These are phyloP conservation scores for Cyberlindnera meyerae DNA, from an alignment of 805 yeast genomes.

Conservation along the genomic window DNA sequence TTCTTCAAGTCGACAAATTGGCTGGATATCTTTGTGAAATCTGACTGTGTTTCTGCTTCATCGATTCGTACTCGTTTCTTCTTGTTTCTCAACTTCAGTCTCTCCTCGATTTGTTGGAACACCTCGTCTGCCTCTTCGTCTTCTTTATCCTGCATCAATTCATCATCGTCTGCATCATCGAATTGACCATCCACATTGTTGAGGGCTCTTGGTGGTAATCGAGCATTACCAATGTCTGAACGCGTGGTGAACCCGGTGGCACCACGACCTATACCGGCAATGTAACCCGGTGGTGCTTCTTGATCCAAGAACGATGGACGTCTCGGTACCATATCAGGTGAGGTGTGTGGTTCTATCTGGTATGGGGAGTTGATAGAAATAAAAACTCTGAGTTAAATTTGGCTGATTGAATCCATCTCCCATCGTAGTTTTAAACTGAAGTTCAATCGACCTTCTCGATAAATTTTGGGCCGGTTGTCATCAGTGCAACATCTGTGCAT, in stretches of 20 bases:
- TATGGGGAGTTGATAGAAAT: too few relatives aligned
- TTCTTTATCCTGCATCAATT: constrained; percentile 40
- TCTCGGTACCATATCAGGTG: constrained; percentile 4
- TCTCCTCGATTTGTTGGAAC: constrained; percentile 62
- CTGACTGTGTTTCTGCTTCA: constrained; percentile 29
- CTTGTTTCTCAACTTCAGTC: constrained; percentile 32
- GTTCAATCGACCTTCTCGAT: too few relatives aligned
- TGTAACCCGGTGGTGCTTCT: constrained; percentile 84
- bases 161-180: constrained; percentile 26
- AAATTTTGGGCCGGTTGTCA: too few relatives aligned
- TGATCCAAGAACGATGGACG: constrained; percentile 58
- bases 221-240: constrained; percentile 60
- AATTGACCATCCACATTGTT: constrained; percentile 17
- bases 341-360: too few relatives aligned
- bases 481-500: too few relatives aligned
- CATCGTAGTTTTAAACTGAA: too few relatives aligned
- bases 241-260: constrained; percentile 90
- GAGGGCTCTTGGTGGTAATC: constrained; percentile 28
- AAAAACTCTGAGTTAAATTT: too few relatives aligned
- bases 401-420: too few relatives aligned
- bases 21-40: constrained; percentile 32
- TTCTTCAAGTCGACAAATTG: constrained; percentile 69
- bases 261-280: constrained; percentile 93
- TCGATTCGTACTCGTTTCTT: constrained; percentile 19
- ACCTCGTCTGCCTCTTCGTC: constrained; percentile 77